A percentile compares a stretch with the other conserved stretches of the same genome.
Conservation (phyloP, 2,329 filamentous ascomycete genomes). For the Botrytis byssoidea region DNA sequence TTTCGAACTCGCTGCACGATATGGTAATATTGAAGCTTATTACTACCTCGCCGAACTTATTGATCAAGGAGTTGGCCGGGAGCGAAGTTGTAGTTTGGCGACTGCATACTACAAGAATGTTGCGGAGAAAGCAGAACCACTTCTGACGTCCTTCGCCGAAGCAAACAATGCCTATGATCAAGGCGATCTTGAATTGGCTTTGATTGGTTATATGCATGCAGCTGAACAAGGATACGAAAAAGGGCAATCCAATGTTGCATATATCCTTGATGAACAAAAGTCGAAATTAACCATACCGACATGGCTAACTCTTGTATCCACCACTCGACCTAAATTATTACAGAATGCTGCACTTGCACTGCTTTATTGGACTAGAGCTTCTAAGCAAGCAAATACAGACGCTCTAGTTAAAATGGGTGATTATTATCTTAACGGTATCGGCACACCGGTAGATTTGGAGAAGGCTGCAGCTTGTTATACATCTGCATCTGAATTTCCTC, state of each 20-base stretch:
- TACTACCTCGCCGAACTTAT: constrained; percentile 72
- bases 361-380: constrained; percentile 92
- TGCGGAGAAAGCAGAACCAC: constrained; percentile 54
- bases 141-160: constrained; percentile 63
- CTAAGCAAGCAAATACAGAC: constrained; percentile 89
- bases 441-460: constrained; percentile 67
- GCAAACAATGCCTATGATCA: constrained; percentile 64
- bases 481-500: constrained; percentile 84
- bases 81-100: constrained; percentile 65
- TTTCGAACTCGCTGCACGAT: constrained; percentile 67
- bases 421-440: constrained; percentile 86
- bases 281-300: constrained; percentile 50
- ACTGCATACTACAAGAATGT: constrained; percentile 66
- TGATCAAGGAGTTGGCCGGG: constrained; percentile 62
- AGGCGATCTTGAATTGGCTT: constrained; percentile 62
- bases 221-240: constrained; percentile 72
- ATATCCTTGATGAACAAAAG: constrained; percentile 63
- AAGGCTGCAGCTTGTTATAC: constrained; percentile 94
- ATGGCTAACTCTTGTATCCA: constrained; percentile 39
- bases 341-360: constrained; percentile 58
- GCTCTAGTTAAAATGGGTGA: constrained; percentile 97
- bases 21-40: constrained; percentile 68
- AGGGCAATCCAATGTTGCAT: constrained; percentile 71
- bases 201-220: constrained; percentile 68
- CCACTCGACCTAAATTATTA: constrained; percentile 45